Percentiles rank a stretch among this genome's conserved stretches.
Evolutionary conservation across 441 rosid genomes (phyloP).

Genomic region (Hura crepitans): DNA sequence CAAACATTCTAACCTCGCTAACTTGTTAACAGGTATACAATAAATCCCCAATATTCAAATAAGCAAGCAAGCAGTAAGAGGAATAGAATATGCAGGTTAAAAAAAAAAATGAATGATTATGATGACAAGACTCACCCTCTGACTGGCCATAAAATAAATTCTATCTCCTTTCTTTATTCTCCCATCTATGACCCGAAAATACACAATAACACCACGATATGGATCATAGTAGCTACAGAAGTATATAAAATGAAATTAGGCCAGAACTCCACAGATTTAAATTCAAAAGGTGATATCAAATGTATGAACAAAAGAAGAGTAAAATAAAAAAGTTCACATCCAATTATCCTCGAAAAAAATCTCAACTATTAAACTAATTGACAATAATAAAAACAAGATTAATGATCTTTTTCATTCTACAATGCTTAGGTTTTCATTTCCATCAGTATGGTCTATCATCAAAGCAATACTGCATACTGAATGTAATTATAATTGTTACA

Average conservation of each 20-base stretch:
- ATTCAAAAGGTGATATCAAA: background rate
- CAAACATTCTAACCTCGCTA: background rate
- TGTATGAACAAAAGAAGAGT: background rate
- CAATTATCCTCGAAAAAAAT: background rate
- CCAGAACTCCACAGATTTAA: background rate
- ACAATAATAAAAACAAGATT: background rate
- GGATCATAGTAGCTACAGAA: slow-evolving; percentile 88
- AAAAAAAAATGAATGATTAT: background rate
- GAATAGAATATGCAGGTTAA: background rate
- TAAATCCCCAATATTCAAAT: background rate
- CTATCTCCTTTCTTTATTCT: slow-evolving; percentile 86
- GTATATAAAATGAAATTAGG: slow-evolving; percentile 14
- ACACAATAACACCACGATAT: slow-evolving; percentile 94
- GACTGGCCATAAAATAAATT: slow-evolving; percentile 88
- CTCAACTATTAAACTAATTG: background rate
- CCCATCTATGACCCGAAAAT: slow-evolving; percentile 94
- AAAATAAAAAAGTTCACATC: background rate
- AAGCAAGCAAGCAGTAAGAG: background rate
- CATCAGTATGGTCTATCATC: background rate
- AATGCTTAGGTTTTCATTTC: background rate
- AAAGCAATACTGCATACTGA: background rate
- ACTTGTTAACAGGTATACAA: background rate
- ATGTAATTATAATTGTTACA: background rate
- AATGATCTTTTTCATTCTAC: background rate
- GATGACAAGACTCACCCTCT: slow-evolving; percentile 49